A percentile compares a stretch with the other conserved stretches of the same genome.
These are phyloP conservation scores for Lizonia empirigonia DNA, from an alignment of 2,329 filamentous ascomycete species.

Conservation along the genomic window DNA sequence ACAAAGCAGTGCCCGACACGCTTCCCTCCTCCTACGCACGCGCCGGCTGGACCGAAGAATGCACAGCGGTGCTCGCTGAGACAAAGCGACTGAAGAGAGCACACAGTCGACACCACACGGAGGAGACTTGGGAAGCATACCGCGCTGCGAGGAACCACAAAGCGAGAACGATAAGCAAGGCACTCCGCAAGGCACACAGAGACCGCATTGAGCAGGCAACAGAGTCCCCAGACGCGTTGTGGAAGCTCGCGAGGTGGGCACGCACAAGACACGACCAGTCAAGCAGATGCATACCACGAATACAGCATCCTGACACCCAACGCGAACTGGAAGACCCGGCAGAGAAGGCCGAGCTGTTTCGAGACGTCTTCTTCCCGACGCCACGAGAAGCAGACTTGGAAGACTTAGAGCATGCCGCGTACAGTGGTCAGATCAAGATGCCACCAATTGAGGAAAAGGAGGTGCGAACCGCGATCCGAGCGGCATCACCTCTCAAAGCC, in stretches of 20 bases:
- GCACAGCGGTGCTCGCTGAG: background rate
- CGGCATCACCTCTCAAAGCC: too few relatives aligned
- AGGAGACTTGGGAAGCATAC: background rate
- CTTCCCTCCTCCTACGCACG: background rate
- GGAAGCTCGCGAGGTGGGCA: too few relatives aligned
- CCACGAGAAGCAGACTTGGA: background rate
- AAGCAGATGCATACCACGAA: background rate
- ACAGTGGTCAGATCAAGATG: background rate
- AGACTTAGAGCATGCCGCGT: background rate
- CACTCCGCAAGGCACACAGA: too few relatives aligned
- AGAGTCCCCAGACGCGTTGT: too few relatives aligned
- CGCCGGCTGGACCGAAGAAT: background rate
- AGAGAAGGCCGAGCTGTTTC: too few relatives aligned
- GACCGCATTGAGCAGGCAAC: too few relatives aligned
- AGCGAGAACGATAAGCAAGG: too few relatives aligned
- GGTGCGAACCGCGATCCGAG: too few relatives aligned
- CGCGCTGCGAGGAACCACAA: too few relatives aligned
- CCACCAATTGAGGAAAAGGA: background rate
- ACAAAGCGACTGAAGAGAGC: background rate
- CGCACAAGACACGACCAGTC: background rate
- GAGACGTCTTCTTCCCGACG: too few relatives aligned
- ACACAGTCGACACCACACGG: background rate
- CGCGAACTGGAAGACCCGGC: too few relatives aligned
- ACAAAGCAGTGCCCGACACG: background rate
- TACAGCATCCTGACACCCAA: background rate